Percentiles rank a stretch among this genome's conserved stretches.
Conservation (phyloP, 2,329 filamentous ascomycete genomes). For the Fusarium sp. region DNA sequence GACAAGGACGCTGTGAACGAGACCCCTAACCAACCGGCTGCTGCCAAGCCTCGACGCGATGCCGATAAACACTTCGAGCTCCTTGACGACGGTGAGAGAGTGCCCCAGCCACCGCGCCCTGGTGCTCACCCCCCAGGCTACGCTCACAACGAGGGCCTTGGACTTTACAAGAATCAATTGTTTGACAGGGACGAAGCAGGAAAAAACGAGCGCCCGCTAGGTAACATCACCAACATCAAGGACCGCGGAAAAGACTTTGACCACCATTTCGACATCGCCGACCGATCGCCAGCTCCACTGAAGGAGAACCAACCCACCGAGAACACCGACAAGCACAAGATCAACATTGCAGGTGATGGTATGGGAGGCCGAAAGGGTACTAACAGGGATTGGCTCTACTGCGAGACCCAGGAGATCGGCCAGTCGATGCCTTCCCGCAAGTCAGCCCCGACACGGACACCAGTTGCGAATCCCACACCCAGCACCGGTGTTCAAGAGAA, state of each 20-base stretch:
- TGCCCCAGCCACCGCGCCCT: slow-evolving; percentile 59
- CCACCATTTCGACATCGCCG: slow-evolving; percentile 79
- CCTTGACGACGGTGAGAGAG: slow-evolving; percentile 75
- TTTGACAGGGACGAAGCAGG: slow-evolving; percentile 67
- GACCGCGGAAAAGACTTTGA: slow-evolving; percentile 81
- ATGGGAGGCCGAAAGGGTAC: slow-evolving; percentile 71
- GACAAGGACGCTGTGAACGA: slow-evolving; percentile 66
- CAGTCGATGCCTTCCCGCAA: slow-evolving; percentile 38
- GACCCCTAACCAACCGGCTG: slow-evolving; percentile 68
- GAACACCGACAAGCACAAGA: slow-evolving; percentile 54
- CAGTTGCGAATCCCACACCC: slow-evolving; percentile 26
- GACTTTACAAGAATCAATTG: slow-evolving; percentile 81
- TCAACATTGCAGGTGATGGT: slow-evolving; percentile 68
- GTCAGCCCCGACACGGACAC: slow-evolving; percentile 51
- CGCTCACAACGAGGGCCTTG: slow-evolving; percentile 73
- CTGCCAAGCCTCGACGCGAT: slow-evolving; percentile 78
- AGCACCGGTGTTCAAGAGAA: slow-evolving; percentile 24
- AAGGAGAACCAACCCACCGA: slow-evolving; percentile 64
- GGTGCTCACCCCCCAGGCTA: slow-evolving; percentile 62
- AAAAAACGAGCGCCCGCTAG: slow-evolving; percentile 61
- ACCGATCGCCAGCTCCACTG: slow-evolving; percentile 67
- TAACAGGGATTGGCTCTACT: slow-evolving; percentile 67
- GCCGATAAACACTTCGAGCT: slow-evolving; percentile 87
- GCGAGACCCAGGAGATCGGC: slow-evolving; percentile 48
- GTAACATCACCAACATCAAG: slow-evolving; percentile 77